phyloP scores from a whole-genome alignment of 179 eudicot genomes.

The Beta macrorhiza region DNA sequence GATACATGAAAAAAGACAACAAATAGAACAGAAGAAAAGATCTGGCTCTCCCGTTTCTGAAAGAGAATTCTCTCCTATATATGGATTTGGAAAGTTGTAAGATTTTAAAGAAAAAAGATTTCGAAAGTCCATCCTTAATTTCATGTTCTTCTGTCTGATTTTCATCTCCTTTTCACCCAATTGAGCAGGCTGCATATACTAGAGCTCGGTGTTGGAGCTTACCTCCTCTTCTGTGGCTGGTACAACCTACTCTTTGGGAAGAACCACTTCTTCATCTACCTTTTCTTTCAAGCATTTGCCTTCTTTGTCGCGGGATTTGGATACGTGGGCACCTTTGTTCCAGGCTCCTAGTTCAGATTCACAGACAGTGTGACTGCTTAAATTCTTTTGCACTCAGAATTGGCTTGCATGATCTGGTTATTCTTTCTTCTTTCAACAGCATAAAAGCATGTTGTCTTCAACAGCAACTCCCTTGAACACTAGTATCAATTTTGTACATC shows the following conservation, averaged over 20 bases:
- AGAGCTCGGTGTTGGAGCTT: constrained; percentile 55
- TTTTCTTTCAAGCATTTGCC: constrained; percentile 61
- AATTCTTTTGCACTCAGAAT: not conserved
- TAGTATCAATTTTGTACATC: not conserved
- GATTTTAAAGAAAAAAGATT: no score
- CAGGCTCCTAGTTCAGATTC: constrained; percentile 28
- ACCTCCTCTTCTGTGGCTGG: constrained; percentile 64
- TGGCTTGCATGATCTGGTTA: not conserved
- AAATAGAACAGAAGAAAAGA: not conserved
- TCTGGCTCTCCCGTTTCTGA: no score
- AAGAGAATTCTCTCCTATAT: no score
- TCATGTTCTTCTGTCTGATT: not conserved
- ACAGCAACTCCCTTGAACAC: not conserved
- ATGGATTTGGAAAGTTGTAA: no score
- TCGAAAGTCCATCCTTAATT: no score
- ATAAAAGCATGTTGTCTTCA: not conserved
- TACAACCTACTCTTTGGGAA: constrained; percentile 51
- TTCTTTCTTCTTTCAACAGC: not conserved
- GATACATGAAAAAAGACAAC: not conserved
- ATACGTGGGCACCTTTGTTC: constrained; percentile 62
- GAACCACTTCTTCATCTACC: constrained; percentile 59
- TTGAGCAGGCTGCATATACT: constrained; percentile 40
- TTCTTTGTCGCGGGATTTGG: constrained; percentile 76
- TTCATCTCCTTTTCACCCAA: not conserved
- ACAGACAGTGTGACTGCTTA: not conserved